Conservation (phyloP, 2,329 filamentous ascomycete genomes). For the Fulvia fulva region DNA sequence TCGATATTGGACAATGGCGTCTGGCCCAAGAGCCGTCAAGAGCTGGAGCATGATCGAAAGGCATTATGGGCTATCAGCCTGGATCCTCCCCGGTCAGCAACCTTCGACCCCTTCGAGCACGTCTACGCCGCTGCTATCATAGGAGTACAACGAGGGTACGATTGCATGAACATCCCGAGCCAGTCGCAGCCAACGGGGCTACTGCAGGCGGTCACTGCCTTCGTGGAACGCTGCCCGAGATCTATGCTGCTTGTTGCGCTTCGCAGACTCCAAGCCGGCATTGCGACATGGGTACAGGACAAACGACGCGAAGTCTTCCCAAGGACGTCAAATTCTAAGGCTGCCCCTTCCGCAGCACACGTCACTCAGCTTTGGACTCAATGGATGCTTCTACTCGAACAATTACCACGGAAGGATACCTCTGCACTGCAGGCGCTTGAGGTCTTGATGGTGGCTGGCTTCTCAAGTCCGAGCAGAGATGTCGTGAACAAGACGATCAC, state of each 20-base stretch:
- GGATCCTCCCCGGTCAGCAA: slow-evolving; percentile 31
- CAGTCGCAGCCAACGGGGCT: neutral
- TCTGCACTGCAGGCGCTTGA: slow-evolving; percentile 53
- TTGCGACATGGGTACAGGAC: slow-evolving; percentile 64
- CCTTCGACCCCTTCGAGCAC: slow-evolving; percentile 59
- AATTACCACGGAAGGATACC: slow-evolving; percentile 56
- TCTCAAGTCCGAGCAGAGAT: slow-evolving; percentile 49
- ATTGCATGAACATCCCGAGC: slow-evolving; percentile 31
- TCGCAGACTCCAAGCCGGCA: slow-evolving; percentile 57
- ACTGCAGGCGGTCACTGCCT: slow-evolving; percentile 1
- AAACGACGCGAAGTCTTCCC: slow-evolving; percentile 21
- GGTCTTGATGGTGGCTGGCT: slow-evolving; percentile 49
- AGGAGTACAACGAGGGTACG: slow-evolving; percentile 55
- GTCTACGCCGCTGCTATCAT: slow-evolving; percentile 59
- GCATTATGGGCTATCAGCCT: slow-evolving; percentile 61
- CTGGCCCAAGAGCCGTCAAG: slow-evolving; percentile 57
- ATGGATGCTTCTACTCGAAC: slow-evolving; percentile 52
- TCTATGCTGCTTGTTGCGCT: slow-evolving; percentile 55
- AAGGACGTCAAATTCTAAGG: neutral
- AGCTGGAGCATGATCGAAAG: slow-evolving; percentile 61
- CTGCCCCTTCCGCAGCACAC: slow-evolving; percentile 18
- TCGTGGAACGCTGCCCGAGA: slow-evolving; percentile 36
- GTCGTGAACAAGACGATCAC: slow-evolving; percentile 51
- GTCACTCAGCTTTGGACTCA: slow-evolving; percentile 39
- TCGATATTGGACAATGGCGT: slow-evolving; percentile 22